A percentile compares a stretch with the other conserved stretches of the same genome.
phyloP scores from a whole-genome alignment of 2,329 filamentous ascomycete species.

The Clonostachys chloroleuca region DNA sequence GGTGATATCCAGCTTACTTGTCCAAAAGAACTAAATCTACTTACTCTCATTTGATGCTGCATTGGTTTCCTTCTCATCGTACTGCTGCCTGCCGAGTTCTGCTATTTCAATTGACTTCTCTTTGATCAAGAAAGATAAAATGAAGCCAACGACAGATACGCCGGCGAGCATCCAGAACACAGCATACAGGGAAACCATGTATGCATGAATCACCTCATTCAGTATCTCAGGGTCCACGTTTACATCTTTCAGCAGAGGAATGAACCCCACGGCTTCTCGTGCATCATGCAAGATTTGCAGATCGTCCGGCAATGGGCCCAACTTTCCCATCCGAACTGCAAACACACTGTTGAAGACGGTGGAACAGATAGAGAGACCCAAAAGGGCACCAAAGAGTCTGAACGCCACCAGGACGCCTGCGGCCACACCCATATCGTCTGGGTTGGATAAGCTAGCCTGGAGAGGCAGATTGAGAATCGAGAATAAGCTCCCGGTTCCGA shows the following conservation, averaged over 20 bases:
- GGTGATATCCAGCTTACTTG: not conserved
- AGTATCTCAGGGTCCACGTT: not conserved
- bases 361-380: constrained; percentile 26
- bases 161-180: not conserved
- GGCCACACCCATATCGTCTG: constrained; percentile 25
- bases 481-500: constrained; percentile 13
- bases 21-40: not conserved
- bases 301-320: constrained; percentile 4
- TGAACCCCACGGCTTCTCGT: constrained; percentile 10
- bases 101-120: not conserved
- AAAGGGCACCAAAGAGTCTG: constrained; percentile 26
- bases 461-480: constrained; percentile 16
- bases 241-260: constrained; percentile 1
- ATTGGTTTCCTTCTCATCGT: too few species aligned
- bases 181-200: not conserved
- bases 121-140: not conserved
- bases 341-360: constrained; percentile 24
- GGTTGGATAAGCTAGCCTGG: constrained; percentile 19
- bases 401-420: constrained; percentile 23
- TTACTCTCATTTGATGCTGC: not conserved
- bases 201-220: not conserved
- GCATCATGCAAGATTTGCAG: constrained; percentile 6
- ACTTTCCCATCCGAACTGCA: constrained; percentile 5
- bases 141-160: not conserved
- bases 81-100: not conserved